Percentiles rank a stretch among this genome's conserved stretches.
These are phyloP conservation scores for Akanthomyces uredinophilus DNA, from an alignment of 2,329 filamentous ascomycete species.

Conservation along the genomic window DNA sequence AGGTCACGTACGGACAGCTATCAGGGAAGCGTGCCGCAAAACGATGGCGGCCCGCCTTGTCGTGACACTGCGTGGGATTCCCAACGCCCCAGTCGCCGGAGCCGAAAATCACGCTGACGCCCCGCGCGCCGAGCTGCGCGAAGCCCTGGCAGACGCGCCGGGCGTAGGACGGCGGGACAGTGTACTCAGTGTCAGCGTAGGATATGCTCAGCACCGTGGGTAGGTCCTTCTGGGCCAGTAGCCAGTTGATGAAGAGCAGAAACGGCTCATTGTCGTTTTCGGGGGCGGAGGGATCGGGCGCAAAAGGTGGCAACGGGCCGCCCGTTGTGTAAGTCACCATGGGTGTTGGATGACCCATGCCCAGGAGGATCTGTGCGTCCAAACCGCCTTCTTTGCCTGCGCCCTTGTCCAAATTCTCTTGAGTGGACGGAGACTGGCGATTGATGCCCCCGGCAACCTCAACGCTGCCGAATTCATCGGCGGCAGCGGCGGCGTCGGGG, in stretches of 20 bases:
- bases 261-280: conserved; percentile 12
- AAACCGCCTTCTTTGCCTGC: conserved; percentile 1
- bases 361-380: conserved; percentile 5
- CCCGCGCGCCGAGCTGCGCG: conserved; percentile 11
- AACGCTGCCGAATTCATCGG: neutral
- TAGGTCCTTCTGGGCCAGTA: neutral
- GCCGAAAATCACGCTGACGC: conserved; percentile 9
- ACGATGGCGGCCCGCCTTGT: neutral
- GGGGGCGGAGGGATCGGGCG: neutral
- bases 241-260: conserved; percentile 4
- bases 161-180: conserved; percentile 8
- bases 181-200: conserved; percentile 11
- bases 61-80: neutral
- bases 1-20: conserved; percentile 49
- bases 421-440: neutral
- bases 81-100: conserved; percentile 13
- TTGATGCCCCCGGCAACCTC: conserved; percentile 3
- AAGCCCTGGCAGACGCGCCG: conserved; percentile 9
- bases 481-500: neutral
- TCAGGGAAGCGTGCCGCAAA: conserved; percentile 19
- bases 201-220: conserved; percentile 8
- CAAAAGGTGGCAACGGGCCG: neutral
- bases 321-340: conserved; percentile 6
- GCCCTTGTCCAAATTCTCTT: neutral
- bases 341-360: neutral